Base-by-base conservation (phyloP, 139 green algal genomes). In the Parachlorella kessleri region DNA sequence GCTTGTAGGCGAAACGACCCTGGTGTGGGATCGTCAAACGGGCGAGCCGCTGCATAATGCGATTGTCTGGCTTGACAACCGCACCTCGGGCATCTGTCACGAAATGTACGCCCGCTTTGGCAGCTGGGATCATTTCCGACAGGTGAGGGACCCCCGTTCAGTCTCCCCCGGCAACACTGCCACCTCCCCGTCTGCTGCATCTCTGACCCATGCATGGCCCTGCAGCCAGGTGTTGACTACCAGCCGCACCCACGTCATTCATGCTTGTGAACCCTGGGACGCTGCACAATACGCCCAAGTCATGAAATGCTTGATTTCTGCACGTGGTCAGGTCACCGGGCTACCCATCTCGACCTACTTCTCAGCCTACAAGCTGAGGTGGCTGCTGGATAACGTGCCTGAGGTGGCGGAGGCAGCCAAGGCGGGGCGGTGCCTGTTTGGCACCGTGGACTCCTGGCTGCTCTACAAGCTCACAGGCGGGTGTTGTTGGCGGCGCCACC, bases 291-390 rank as follows among this genome's bases (percentile, higher is more conserved):
- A n/a, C n/a, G n/a, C n/a, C n/a, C n/a, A n/a, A n/a, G n/a, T n/a
- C n/a, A n/a, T n/a, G n/a, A n/a, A n/a, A n/a, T n/a, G n/a, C n/a
- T n/a, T n/a, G 36, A 5, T 14, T 96, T 97, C 81, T 75, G 94
- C 32, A 10, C 72, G 1, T n/a, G n/a, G n/a, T n/a, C n/a, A n/a
- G n/a, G 71, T 90, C 6, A 98, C 94, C 3, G 97, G 97, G 7
- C 86, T 99, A 32, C 97, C 97, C 37, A 89, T 99, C 40, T 95
- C 81, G 63, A 96, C 95, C 37, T 99, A 99, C 91, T 99, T 99
- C 80, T 94, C 87, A 9, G 93, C 92, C 5, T 91, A 96, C 81
- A 99, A 99, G 87, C 87, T 97, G 30, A 83, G 82, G 75, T 99
- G 97, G 97, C 66, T 99, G 83, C 76, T 94, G 55, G 89, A 97